phyloP scores from a whole-genome alignment of 2,329 filamentous ascomycete genomes.

The Alternaria consortialis region DNA sequence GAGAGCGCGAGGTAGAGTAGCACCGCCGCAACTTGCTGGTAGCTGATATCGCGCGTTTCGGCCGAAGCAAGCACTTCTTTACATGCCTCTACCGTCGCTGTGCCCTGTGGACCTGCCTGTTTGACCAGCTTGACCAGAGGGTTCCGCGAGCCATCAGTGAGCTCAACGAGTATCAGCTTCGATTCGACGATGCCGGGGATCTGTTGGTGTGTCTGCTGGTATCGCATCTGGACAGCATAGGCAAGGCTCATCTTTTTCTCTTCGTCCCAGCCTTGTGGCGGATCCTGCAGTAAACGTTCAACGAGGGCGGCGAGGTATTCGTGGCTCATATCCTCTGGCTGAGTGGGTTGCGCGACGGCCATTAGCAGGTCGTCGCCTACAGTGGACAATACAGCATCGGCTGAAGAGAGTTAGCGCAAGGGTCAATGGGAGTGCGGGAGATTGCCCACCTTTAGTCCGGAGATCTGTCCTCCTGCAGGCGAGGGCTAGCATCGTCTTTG shows the following conservation, averaged over 20 bases:
- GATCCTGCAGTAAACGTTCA: constrained; percentile 86
- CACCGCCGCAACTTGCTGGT: constrained; percentile 83
- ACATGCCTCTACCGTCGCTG: constrained; percentile 75
- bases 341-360: constrained; percentile 70
- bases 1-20: constrained; percentile 75
- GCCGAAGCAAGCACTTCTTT: constrained; percentile 66
- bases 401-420: constrained; percentile 58
- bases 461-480: constrained; percentile 88
- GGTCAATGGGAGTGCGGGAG: background rate
- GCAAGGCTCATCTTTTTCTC: constrained; percentile 74
- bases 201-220: constrained; percentile 69
- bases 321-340: constrained; percentile 72
- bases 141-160: constrained; percentile 68
- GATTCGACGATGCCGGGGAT: constrained; percentile 76
- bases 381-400: constrained; percentile 86
- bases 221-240: constrained; percentile 69
- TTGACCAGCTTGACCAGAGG: constrained; percentile 74
- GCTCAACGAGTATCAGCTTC: constrained; percentile 72
- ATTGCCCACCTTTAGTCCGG: constrained; percentile 80
- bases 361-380: constrained; percentile 81
- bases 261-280: constrained; percentile 85
- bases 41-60: constrained; percentile 72
- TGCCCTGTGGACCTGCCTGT: constrained; percentile 76
- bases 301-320: constrained; percentile 80
- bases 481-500: constrained; percentile 86